These are phyloP conservation scores for Solidago caesia DNA, from an alignment of 129 eudicot species.

Conservation along the genomic window DNA sequence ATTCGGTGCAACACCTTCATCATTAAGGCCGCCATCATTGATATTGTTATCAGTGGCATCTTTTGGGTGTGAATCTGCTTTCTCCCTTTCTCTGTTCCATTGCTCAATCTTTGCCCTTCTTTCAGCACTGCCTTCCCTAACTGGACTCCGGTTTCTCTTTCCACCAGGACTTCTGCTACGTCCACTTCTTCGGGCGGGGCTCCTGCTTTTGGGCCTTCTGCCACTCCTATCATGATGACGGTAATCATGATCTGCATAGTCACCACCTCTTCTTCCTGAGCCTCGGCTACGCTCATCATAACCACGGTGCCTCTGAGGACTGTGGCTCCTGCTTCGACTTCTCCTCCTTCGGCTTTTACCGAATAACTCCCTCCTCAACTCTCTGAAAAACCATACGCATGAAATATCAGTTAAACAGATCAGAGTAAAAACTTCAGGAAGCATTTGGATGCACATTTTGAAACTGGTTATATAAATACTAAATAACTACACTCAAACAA, in stretches of 20 bases:
- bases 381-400: slow-evolving; percentile 41
- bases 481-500: background rate
- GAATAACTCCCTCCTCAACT: slow-evolving; percentile 78
- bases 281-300: slow-evolving; percentile 65
- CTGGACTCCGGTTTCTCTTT: slow-evolving; percentile 74
- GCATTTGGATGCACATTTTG: background rate
- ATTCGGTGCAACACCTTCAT: slow-evolving; percentile 31
- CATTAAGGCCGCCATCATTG: slow-evolving; percentile 29
- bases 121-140: slow-evolving; percentile 89
- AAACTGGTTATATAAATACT: background rate
- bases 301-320: slow-evolving; percentile 60
- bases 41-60: slow-evolving; percentile 26
- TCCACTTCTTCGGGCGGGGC: slow-evolving; percentile 72
- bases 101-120: slow-evolving; percentile 97
- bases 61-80: slow-evolving; percentile 50
- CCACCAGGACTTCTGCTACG: slow-evolving; percentile 90
- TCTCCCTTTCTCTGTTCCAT: slow-evolving; percentile 94
- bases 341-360: slow-evolving; percentile 73
- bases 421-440: background rate
- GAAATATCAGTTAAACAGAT: slow-evolving; percentile 2
- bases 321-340: slow-evolving; percentile 83
- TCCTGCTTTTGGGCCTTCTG: slow-evolving; percentile 87
- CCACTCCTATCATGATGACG: slow-evolving; percentile 66
- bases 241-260: slow-evolving; percentile 53
- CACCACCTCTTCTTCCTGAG: slow-evolving; percentile 66